Percentiles rank a stretch among this genome's conserved stretches.
phyloP scores from a whole-genome alignment of 768 basidiomycete genomes.

The Podaxis pistillaris region DNA sequence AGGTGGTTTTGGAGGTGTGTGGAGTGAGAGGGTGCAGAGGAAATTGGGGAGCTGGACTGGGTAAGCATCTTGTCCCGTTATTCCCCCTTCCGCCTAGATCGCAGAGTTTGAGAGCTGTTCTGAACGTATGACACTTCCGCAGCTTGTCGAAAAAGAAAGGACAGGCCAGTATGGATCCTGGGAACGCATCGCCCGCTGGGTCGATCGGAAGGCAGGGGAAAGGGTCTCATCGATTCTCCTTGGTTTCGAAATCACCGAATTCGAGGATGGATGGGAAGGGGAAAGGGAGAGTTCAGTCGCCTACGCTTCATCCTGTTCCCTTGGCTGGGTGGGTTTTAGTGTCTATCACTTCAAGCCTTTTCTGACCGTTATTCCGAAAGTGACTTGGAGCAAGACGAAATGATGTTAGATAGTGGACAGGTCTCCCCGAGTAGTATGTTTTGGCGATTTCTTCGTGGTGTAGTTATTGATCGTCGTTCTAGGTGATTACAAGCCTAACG shows the following conservation, averaged over 20 bases:
- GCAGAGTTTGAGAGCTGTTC: background rate
- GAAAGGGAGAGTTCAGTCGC: constrained; percentile 27
- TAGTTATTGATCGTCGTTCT: background rate
- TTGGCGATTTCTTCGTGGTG: constrained; percentile 7
- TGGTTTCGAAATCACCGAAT: constrained; percentile 18
- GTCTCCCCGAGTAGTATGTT: constrained; percentile 65
- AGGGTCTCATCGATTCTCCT: constrained; percentile 16
- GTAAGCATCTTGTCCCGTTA: constrained; percentile 23
- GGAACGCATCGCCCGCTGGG: background rate
- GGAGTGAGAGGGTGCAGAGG: constrained; percentile 41
- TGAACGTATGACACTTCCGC: background rate
- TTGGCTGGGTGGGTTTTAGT: constrained; percentile 25
- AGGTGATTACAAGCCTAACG: constrained; percentile 31
- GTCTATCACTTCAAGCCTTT: background rate
- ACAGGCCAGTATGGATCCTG: background rate
- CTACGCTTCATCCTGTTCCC: constrained; percentile 30
- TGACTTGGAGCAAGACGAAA: constrained; percentile 42
- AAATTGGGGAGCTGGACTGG: constrained; percentile 46
- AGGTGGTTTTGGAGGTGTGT: constrained; percentile 32
- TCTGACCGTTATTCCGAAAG: constrained; percentile 13
- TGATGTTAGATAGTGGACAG: constrained; percentile 76
- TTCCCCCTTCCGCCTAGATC: background rate
- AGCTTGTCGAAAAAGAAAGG: constrained; percentile 22
- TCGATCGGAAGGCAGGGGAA: constrained; percentile 4
- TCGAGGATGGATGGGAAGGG: constrained; percentile 13